Conservation (phyloP, 495 filamentous ascomycete genomes). For the Extremus antarcticus region DNA sequence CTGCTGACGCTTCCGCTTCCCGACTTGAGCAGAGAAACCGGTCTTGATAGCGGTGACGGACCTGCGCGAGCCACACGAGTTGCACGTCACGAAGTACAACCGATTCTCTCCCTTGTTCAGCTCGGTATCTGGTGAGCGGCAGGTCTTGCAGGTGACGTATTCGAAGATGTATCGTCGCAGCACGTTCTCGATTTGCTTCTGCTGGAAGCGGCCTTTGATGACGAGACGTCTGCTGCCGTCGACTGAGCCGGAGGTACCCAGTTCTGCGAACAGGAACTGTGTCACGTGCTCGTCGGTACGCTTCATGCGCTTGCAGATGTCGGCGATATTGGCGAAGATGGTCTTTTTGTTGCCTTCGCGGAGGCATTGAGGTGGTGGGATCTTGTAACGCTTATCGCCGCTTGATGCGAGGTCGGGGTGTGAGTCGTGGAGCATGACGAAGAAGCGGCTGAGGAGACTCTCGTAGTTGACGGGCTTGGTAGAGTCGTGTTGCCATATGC, state of each 20-base stretch:
- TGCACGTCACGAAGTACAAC: conserved; percentile 74
- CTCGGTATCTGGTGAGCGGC: conserved; percentile 86
- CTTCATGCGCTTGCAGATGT: conserved; percentile 93
- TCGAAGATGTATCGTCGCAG: conserved; percentile 91
- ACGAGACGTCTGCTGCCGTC: conserved; percentile 88
- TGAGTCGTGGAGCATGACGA: conserved; percentile 78
- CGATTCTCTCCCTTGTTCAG: conserved; percentile 98
- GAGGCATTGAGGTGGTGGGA: conserved; percentile 95
- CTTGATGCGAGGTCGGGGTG: conserved; percentile 86
- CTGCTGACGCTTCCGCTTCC: conserved; percentile 73
- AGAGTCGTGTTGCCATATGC: conserved; percentile 81
- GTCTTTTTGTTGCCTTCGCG: conserved; percentile 99
- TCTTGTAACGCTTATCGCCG: conserved; percentile 92
- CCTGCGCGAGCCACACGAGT: conserved; percentile 81
- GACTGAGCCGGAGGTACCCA: conserved; percentile 90
- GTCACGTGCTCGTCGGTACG: conserved; percentile 78
- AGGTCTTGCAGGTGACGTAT: conserved; percentile 98
- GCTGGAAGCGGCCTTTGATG: conserved; percentile 98
- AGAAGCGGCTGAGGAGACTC: conserved; percentile 78
- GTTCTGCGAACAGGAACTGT: conserved; percentile 90
- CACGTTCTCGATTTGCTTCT: conserved; percentile 96
- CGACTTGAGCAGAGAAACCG: conserved; percentile 96
- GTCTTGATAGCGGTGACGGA: conserved; percentile 97
- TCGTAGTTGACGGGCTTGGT: conserved; percentile 69
- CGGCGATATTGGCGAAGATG: conserved; percentile 93